A percentile compares a stretch with the other conserved stretches of the same genome.
Evolutionary conservation across 176 grass and related monocot species (phyloP).

Genomic region (Cenchrus americanus): DNA sequence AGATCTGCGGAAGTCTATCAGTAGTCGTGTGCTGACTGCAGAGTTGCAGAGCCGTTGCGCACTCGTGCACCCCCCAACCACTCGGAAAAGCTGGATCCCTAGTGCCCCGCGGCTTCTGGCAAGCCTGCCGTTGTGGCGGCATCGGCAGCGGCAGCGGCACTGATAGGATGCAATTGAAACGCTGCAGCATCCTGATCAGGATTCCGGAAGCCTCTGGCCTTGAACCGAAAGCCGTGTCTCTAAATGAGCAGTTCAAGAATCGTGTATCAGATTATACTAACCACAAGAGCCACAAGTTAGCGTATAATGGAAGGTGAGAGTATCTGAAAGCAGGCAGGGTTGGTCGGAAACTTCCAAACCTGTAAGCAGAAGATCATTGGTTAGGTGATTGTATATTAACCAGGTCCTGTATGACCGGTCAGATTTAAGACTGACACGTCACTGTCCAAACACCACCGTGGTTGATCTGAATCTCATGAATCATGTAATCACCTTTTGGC

Average conservation of each 20-base stretch:
- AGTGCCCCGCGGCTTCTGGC: conserved; percentile 38
- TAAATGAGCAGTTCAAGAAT: conserved; percentile 34
- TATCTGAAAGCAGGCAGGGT: conserved; percentile 30
- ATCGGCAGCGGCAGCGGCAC: background rate
- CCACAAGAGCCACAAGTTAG: background rate
- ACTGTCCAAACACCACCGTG: background rate
- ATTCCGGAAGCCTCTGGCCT: conserved; percentile 40
- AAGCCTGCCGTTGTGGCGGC: conserved; percentile 7
- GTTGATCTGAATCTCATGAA: background rate
- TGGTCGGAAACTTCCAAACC: conserved; percentile 5
- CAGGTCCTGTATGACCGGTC: background rate
- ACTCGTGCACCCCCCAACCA: background rate
- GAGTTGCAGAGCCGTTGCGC: conserved; percentile 26
- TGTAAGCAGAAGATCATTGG: background rate
- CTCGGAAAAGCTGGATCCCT: background rate
- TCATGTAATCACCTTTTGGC: background rate
- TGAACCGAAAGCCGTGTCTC: background rate
- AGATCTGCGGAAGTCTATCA: background rate
- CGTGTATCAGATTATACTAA: background rate
- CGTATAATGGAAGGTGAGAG: conserved; percentile 21
- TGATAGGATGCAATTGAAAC: background rate
- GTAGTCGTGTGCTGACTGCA: background rate
- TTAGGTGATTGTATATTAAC: conserved; percentile 30
- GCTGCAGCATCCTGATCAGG: background rate
- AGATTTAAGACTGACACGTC: background rate